Conservation (phyloP, 2,329 filamentous ascomycete genomes). For the Achaetomium macrosporum region DNA sequence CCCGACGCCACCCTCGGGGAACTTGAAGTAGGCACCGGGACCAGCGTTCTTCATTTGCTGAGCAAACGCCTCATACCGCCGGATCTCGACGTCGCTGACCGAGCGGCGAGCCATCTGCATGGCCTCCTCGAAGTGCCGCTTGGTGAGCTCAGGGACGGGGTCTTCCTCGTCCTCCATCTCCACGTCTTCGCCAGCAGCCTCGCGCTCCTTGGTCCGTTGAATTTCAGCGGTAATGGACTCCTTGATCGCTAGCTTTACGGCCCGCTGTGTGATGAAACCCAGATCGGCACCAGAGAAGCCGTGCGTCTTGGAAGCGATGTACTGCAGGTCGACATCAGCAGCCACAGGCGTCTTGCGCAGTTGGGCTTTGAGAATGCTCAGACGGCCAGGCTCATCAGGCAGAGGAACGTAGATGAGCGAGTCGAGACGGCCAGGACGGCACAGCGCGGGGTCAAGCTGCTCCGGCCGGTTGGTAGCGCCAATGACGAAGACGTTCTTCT, state of each 20-base stretch:
- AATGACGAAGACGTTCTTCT: constrained; percentile 99
- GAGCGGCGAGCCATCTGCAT: constrained; percentile 93
- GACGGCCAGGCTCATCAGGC: constrained; percentile 84
- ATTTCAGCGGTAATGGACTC: constrained; percentile 87
- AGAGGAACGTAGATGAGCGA: constrained; percentile 97
- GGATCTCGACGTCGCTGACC: constrained; percentile 94
- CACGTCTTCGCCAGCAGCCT: constrained; percentile 73
- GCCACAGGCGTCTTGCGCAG: constrained; percentile 96
- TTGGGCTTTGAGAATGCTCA: constrained; percentile 87
- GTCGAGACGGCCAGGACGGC: constrained; percentile 97
- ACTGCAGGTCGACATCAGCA: constrained; percentile 77
- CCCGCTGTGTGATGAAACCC: constrained; percentile 97
- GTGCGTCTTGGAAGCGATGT: constrained; percentile 94
- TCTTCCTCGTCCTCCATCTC: constrained; percentile 90
- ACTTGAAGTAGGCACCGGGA: constrained; percentile 96
- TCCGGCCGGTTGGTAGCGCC: constrained; percentile 98
- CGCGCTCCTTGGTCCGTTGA: constrained; percentile 80
- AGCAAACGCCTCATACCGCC: constrained; percentile 95
- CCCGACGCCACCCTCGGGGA: constrained; percentile 67
- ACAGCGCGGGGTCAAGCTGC: constrained; percentile 95
- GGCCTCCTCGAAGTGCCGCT: constrained; percentile 96
- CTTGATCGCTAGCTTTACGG: constrained; percentile 99
- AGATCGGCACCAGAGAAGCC: constrained; percentile 99
- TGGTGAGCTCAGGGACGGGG: constrained; percentile 91
- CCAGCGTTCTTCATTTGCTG: constrained; percentile 99